A percentile compares a stretch with the other conserved stretches of the same genome.
phyloP scores from a whole-genome alignment of 495 filamentous ascomycete species.

The Daldinia vernicosa region DNA sequence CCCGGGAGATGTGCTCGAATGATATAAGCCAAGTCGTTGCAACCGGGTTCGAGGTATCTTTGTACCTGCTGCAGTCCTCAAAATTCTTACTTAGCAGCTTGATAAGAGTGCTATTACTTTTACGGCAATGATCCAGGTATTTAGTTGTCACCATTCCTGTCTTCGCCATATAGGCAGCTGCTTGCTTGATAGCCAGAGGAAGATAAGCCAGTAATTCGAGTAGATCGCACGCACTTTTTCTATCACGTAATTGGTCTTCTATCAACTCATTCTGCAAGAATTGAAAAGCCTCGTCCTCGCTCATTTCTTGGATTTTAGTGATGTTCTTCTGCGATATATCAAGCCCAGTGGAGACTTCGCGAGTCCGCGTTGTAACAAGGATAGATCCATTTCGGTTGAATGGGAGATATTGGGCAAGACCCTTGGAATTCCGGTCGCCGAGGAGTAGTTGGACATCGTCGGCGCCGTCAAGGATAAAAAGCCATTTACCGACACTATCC shows the following conservation, averaged over 20 bases:
- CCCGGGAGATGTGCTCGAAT: constrained; percentile 49
- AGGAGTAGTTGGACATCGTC: constrained; percentile 54
- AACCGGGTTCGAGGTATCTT: constrained; percentile 43
- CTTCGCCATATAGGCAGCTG: constrained; percentile 57
- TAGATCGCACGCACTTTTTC: constrained; percentile 32
- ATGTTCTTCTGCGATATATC: constrained; percentile 14
- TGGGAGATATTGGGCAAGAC: constrained; percentile 48
- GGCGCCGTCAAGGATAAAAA: constrained; percentile 64
- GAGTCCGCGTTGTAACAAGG: constrained; percentile 53
- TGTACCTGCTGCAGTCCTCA: constrained; percentile 40
- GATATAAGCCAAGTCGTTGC: constrained; percentile 51
- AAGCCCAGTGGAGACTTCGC: constrained; percentile 34
- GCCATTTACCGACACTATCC: constrained; percentile 51
- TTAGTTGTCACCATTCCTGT: constrained; percentile 40
- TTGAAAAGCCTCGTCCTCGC: constrained; percentile 32
- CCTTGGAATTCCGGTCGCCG: neutral
- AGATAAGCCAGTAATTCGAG: constrained; percentile 52
- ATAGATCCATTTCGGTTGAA: constrained; percentile 49
- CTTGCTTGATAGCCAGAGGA: constrained; percentile 60
- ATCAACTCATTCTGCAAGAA: constrained; percentile 29
- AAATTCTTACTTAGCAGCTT: constrained; percentile 39
- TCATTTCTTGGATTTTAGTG: constrained; percentile 46
- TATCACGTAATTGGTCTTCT: constrained; percentile 23
- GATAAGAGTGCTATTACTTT: constrained; percentile 34
- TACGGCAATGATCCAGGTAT: constrained; percentile 45